phyloP scores from a whole-genome alignment of 225 moss, liverwort and hornwort species.

The Asterella californica region DNA sequence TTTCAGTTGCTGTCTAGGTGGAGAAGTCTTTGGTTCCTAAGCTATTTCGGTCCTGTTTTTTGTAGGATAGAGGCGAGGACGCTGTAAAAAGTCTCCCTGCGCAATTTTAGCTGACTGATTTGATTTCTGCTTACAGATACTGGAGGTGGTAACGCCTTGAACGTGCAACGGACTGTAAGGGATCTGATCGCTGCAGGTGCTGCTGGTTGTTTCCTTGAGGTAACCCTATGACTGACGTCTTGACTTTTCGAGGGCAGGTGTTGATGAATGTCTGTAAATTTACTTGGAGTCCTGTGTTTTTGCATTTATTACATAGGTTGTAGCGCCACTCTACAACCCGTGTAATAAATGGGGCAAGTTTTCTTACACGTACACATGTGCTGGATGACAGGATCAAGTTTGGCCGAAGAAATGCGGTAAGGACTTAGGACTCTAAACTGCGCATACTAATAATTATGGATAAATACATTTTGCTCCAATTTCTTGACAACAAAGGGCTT shows the following conservation, averaged over 20 bases:
- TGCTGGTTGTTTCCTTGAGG: slow-evolving; percentile 30
- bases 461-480: too few relatives aligned
- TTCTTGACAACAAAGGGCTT: too few relatives aligned
- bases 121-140: slow-evolving; percentile 14
- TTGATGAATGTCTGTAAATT: not conserved
- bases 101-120: not conserved
- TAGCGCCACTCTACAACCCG: not conserved
- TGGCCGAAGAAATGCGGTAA: slow-evolving; percentile 29
- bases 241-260: not conserved
- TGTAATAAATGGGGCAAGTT: not conserved
- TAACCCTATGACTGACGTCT: not conserved
- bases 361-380: not conserved
- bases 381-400: slow-evolving; percentile 27
- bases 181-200: slow-evolving; percentile 28
- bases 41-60: not conserved
- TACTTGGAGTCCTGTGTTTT: not conserved
- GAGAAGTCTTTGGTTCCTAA: not conserved
- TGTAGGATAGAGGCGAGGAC: not conserved
- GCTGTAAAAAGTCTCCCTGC: not conserved
- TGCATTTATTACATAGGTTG: not conserved
- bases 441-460: not conserved
- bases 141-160: slow-evolving; percentile 29
- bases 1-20: not conserved
- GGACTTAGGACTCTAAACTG: not conserved
- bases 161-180: slow-evolving; percentile 24